Conservation (phyloP, 2,329 filamentous ascomycete genomes). For the Boeremia lycopersici region DNA sequence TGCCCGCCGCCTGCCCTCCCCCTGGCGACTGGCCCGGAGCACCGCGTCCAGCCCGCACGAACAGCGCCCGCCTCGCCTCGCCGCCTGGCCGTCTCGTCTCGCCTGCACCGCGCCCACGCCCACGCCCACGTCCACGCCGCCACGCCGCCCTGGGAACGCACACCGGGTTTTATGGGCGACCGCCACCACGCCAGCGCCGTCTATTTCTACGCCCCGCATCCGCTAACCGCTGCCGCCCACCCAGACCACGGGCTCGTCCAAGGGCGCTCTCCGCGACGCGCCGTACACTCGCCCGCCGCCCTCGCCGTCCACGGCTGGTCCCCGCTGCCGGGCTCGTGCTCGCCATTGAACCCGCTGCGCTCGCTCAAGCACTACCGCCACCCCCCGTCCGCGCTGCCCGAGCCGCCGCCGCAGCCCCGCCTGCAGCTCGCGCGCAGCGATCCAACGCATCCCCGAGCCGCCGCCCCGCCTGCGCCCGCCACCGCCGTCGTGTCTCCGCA, state of each 20-base stretch:
- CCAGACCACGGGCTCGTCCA: slow-evolving; percentile 20
- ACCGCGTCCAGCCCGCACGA: slow-evolving; percentile 7
- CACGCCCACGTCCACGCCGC: slow-evolving; percentile 7
- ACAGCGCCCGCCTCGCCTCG: slow-evolving; percentile 19
- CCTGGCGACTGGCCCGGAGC: neutral
- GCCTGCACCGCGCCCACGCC: slow-evolving; percentile 17
- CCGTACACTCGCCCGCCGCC: slow-evolving; percentile 4
- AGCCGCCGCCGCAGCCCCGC: slow-evolving; percentile 35
- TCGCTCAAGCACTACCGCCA: slow-evolving; percentile 19
- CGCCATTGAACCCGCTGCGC: slow-evolving; percentile 21
- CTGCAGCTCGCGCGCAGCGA: slow-evolving; percentile 39
- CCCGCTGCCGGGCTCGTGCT: slow-evolving; percentile 12
- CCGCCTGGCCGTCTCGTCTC: neutral
- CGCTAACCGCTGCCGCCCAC: slow-evolving; percentile 20
- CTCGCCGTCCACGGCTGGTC: slow-evolving; percentile 4
- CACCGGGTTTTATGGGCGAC: slow-evolving; percentile 31
- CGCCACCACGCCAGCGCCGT: slow-evolving; percentile 28
- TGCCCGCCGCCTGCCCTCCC: too few relatives aligned
- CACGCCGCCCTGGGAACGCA: slow-evolving; percentile 13
- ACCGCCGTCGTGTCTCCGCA: slow-evolving; percentile 50
- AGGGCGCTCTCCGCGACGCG: slow-evolving; percentile 12
- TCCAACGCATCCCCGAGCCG: slow-evolving; percentile 30
- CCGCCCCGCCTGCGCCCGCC: slow-evolving; percentile 25
- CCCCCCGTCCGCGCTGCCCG: slow-evolving; percentile 16
- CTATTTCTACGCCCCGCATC: slow-evolving; percentile 34